These are phyloP conservation scores for Eucalyptus curtisii DNA, from an alignment of 345 rosid genomes.

Conservation along the genomic window DNA sequence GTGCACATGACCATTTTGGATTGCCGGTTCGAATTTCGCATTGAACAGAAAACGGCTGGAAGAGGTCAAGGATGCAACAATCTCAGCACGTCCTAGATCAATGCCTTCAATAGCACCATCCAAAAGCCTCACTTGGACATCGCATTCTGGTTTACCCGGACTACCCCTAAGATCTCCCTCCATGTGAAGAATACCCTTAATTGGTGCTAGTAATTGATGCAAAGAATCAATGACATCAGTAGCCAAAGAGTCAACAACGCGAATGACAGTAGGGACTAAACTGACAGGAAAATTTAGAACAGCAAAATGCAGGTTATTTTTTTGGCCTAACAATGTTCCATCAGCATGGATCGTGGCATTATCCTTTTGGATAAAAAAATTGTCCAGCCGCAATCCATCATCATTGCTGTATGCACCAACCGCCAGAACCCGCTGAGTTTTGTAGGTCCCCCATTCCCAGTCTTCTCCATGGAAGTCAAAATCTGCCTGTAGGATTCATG, in stretches of 20 bases:
- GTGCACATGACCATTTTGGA: slow-evolving; percentile 96
- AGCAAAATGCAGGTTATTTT: slow-evolving; percentile 94
- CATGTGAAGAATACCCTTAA: slow-evolving; percentile 90
- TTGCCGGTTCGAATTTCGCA: slow-evolving; percentile 80
- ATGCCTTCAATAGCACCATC: slow-evolving; percentile 96
- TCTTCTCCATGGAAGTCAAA: slow-evolving; percentile 97
- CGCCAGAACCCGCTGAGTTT: slow-evolving; percentile 80
- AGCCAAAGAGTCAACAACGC: slow-evolving; percentile 87
- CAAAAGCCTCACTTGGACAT: slow-evolving; percentile 88
- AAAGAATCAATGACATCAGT: slow-evolving; percentile 71
- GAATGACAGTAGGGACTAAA: slow-evolving; percentile 87
- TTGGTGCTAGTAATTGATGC: slow-evolving; percentile 73
- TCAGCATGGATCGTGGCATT: slow-evolving; percentile 97
- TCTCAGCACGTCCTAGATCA: slow-evolving; percentile 93
- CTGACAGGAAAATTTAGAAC: slow-evolving; percentile 93
- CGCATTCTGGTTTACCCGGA: slow-evolving; percentile 92
- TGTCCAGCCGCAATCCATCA: slow-evolving; percentile 90
- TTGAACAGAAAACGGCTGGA: slow-evolving; percentile 86
- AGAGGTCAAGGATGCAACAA: slow-evolving; percentile 89
- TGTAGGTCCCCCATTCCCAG: slow-evolving; percentile 99
- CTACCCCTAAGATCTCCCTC: slow-evolving; percentile 99
- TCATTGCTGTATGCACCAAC: slow-evolving; percentile 91
- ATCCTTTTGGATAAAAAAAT: slow-evolving; percentile 86
- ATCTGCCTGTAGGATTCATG: slow-evolving; percentile 57
- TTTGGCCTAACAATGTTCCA: slow-evolving; percentile 85